A percentile compares a stretch with the other conserved stretches of the same genome.
Conservation (phyloP, 345 rosid genomes). For the Theobroma cacao region DNA sequence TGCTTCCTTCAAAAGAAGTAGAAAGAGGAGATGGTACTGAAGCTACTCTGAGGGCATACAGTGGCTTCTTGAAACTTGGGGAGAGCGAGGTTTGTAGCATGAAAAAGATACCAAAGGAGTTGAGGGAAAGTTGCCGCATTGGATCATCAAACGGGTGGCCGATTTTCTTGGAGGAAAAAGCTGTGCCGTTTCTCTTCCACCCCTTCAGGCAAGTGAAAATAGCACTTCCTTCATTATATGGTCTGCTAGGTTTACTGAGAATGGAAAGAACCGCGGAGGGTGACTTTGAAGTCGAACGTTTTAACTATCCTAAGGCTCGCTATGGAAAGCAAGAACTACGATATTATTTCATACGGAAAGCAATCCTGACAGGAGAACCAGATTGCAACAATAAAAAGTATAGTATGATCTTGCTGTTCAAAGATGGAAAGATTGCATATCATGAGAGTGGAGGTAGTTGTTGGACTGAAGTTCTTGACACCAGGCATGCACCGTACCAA, state of each 20-base stretch:
- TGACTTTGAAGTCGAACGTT: neutral
- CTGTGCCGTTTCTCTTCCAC: neutral
- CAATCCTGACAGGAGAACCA: neutral
- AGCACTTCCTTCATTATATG: neutral
- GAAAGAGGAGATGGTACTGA: neutral
- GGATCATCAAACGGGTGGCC: slow-evolving; percentile 1
- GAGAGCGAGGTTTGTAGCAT: neutral
- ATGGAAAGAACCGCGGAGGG: neutral
- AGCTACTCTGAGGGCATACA: neutral
- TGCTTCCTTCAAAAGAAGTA: neutral
- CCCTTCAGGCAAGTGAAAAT: neutral
- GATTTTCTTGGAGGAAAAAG: neutral
- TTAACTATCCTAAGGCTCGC: too few relatives aligned
- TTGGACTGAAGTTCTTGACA: neutral
- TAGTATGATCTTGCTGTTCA: neutral
- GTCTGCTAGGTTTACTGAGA: neutral
- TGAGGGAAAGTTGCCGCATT: neutral
- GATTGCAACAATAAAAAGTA: neutral
- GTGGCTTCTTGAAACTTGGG: neutral
- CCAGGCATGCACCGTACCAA: neutral
- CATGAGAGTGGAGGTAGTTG: neutral
- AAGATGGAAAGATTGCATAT: neutral
- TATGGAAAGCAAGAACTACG: neutral
- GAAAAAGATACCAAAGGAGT: neutral
- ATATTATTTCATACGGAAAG: neutral